Evolutionary conservation across 768 basidiomycete species (phyloP), one percentile per base, ranked within the genome.

Genomic region (Hemileccinum impolitum): DNA sequence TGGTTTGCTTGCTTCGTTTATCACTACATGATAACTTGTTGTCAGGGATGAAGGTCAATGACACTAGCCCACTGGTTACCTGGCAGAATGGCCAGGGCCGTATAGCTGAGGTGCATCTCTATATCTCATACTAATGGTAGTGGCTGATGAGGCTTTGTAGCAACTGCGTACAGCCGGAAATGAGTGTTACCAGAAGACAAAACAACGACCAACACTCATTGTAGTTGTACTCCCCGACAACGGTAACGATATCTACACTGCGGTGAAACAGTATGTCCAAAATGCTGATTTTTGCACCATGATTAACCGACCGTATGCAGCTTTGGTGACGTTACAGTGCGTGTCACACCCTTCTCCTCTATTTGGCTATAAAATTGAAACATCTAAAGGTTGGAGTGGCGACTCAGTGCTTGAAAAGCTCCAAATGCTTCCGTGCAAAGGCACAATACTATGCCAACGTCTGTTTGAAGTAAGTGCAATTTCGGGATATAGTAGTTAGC

Each of bases 361-460:
- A 45, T 23, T 15, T 34, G 23, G 14, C 26, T 12, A 19, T 48
- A 38, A 47, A n/a, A 37, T 28, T 48, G 26, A 39, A 48, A 46
- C 39, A 21, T 47, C 17, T 14, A 28, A 59, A 85, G 81, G 74
- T 77, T 57, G 90, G 90, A 21, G 81, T 90, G 8, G 81, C 88
- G 0, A 91, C 89, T 0, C 89, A 91, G 53, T 91, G 89, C 61
- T 56, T 91, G 57, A 87, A 87, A 63, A 73, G 74, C 15, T 67
- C 62, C 5, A 89, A 90, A 57, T 86, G 85, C 59, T 75, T 68
- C 54, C 70, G 76, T 4, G 88, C 85, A 0, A 89, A 82, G 51
- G 67, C 78, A 0, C 90, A 91, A 54, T 92, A 90, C 57, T 91
- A 75, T 51, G 89, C 89, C 1, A 92, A 91, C 52, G 84, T 90